Evolutionary conservation across 106 monocot species (phyloP), one percentile per base, ranked within the genome.

Genomic region (Dendrobium officinale): DNA sequence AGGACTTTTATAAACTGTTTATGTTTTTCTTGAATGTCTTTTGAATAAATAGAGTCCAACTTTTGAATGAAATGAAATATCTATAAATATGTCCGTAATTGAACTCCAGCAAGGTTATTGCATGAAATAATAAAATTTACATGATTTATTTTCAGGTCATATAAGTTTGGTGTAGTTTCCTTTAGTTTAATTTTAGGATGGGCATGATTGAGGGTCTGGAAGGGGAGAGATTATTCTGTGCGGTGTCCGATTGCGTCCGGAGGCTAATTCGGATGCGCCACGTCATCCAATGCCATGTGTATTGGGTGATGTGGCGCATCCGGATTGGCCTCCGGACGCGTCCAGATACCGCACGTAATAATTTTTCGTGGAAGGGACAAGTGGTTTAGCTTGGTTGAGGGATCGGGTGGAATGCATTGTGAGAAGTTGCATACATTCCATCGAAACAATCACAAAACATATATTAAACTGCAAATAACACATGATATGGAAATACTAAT

Each of bases 91-190:
- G 22, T n/a, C 19, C 22, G 2, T 61, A 20, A 20, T 22, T 61
- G 59, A n/a, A 68, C 31, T 33, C 68, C 31, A 27, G 68, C 10
- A 68, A 68, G 68, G 33, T 68, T 33, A 33, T 68, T 74, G 3
- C 73, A 74, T n/a, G 27, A 74, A 74, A 43, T 74, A 18, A 9
- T 74, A 74, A 27, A 74, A 74, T 5, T 74, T 43, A 19, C 43
- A 19, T 74, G 42, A 42, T 41, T 72, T 74, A 7, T 74, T 42
- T 74, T 74, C 41, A 19, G 43, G 16, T 43, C 9, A 15, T 74
- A 42, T 5, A 74, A 43, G 9, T 20, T 2, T 43, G 11, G 8
- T 42, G 6, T 72, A 11, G 29, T 20, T 43, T 42, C 7, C 5
- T 43, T 7, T 74, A n/a, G 5, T n/a, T 43, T n/a, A 0, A 44